phyloP scores from a whole-genome alignment of 2,329 filamentous ascomycete genomes.

The Arthroderma sp. region DNA sequence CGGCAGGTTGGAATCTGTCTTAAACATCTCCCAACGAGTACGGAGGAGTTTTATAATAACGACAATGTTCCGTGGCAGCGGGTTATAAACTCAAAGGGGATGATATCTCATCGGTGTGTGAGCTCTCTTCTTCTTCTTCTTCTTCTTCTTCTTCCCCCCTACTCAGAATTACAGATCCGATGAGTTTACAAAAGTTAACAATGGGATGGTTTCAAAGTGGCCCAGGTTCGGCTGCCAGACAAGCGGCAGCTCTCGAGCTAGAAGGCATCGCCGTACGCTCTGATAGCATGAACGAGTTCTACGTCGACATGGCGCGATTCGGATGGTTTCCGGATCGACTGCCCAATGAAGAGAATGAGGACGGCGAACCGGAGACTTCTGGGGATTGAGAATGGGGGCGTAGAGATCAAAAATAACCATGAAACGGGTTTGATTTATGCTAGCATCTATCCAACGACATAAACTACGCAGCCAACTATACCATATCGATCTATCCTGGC shows the following conservation, averaged over 20 bases:
- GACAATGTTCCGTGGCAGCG: constrained; percentile 87
- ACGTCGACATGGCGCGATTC: constrained; percentile 31
- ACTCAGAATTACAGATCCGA: neutral
- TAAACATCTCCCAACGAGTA: constrained; percentile 59
- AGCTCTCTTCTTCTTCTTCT: no score
- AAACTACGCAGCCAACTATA: neutral
- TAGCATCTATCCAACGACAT: neutral
- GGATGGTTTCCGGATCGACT: constrained; percentile 42
- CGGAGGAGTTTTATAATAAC: constrained; percentile 51
- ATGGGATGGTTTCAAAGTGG: constrained; percentile 17
- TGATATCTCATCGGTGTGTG: constrained; percentile 67
- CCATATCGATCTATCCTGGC: neutral
- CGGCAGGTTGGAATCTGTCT: constrained; percentile 84
- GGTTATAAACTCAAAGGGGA: constrained; percentile 75
- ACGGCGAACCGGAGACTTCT: constrained; percentile 7
- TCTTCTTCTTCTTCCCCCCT: neutral
- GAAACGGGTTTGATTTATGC: neutral
- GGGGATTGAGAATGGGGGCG: constrained; percentile 5
- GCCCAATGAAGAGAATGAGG: constrained; percentile 33
- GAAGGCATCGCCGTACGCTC: constrained; percentile 34
- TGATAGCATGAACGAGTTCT: constrained; percentile 35
- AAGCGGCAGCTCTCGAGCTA: constrained; percentile 29
- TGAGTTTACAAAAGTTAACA: neutral
- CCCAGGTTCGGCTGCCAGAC: constrained; percentile 33
- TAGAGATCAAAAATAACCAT: neutral